Evolutionary conservation across 2,329 filamentous ascomycete species (phyloP), one percentile per base, ranked within the genome.

Genomic region (Colletotrichum sp.): DNA sequence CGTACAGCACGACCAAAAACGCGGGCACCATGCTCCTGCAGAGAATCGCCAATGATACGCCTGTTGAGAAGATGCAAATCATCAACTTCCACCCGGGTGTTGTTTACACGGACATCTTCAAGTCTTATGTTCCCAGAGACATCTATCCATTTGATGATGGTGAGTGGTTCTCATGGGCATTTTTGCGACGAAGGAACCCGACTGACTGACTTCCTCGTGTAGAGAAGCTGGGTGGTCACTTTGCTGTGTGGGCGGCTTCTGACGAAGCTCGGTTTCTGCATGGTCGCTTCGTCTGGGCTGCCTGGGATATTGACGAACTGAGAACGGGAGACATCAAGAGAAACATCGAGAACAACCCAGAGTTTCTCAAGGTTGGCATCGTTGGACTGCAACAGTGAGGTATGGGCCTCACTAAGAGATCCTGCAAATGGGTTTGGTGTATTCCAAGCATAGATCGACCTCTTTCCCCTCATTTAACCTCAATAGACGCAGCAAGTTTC

Each of bases 221-320:
- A 77, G 77, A 34, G 4, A 66, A 64, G 9, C 36, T 75, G 8
- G 24, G 59, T 5, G 65, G 75, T 5, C 52, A 82, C 36, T 88
- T 85, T 64, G 76, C 80, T 9, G 83, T 87, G 8, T 88, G 86
- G 87, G 79, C 83, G 2, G 83, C 86, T 2, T 83, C 81, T 9
- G 72, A 80, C 1, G 83, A 87, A 73, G 86, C 86, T 3, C 73
- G 71, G 9, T 86, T 87, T 68, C 75, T 88, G 28, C 85, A 84
- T 60, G 83, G 84, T 6, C 85, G 84, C 32, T 84, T 84, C 44
- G 80, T 85, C 5, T 85, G 83, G 81, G 80, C 83, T 8, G 82
- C 82, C n/a, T 88, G 86, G 86, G 86, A 88, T 77, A 81, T 86
- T 2, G 80, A 85, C 24, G 85, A 87, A 76, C 69, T 87, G n/a